A percentile compares a stretch with the other conserved stretches of the same genome.
phyloP scores from a whole-genome alignment of 208 protist genomes.

The Plasmodiophora brassicae region DNA sequence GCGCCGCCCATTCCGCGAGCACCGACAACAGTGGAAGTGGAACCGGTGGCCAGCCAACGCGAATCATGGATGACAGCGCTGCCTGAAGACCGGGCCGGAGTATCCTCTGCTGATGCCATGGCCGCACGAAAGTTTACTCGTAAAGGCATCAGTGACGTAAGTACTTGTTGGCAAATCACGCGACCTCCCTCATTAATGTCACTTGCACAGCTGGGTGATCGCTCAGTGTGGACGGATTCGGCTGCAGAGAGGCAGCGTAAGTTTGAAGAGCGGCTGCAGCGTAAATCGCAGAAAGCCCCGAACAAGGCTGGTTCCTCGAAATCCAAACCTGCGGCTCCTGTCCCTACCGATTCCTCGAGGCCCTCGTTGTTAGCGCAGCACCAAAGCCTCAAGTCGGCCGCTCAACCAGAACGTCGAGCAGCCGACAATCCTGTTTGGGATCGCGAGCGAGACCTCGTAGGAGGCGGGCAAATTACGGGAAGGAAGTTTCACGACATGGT shows the following conservation, averaged over 20 bases:
- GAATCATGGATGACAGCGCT: constrained; percentile 2
- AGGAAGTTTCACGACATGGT: neutral
- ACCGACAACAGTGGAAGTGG: neutral
- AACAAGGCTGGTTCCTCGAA: neutral
- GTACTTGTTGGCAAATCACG: neutral
- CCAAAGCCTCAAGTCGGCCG: neutral
- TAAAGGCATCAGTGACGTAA: neutral
- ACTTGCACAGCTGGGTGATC: constrained; percentile 15
- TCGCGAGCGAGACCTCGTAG: neutral
- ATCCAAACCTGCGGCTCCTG: neutral
- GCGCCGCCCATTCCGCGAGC: neutral
- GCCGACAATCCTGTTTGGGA: neutral
- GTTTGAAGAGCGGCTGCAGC: neutral
- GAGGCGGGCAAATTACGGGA: neutral
- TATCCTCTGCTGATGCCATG: neutral
- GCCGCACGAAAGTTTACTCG: neutral
- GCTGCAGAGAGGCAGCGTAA: constrained; percentile 9
- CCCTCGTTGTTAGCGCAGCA: neutral
- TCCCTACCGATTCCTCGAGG: neutral
- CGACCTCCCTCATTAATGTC: neutral
- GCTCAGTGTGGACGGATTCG: neutral
- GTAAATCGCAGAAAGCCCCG: neutral
- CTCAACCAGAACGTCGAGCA: neutral
- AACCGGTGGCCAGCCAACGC: neutral
- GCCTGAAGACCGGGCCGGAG: neutral